phyloP scores from a whole-genome alignment of 2,329 filamentous ascomycete genomes.

The Epichloe uncinata region DNA sequence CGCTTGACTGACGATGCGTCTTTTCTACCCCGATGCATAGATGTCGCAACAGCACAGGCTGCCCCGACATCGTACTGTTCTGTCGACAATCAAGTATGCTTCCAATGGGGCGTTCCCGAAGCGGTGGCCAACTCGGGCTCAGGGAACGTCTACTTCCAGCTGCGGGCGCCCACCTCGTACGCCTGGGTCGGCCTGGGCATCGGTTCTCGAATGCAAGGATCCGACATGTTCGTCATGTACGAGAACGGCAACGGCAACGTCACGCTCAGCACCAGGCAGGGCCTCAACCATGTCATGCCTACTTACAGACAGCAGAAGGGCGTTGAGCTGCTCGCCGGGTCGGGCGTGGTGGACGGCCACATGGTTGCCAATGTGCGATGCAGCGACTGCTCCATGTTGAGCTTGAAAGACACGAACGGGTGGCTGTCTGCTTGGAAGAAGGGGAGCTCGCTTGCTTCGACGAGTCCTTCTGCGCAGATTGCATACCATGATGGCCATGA shows the following conservation, averaged over 20 bases:
- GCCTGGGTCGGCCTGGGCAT: conserved; percentile 47
- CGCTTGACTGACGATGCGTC: not conserved
- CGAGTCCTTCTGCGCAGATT: conserved; percentile 26
- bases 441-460: conserved; percentile 32
- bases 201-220: conserved; percentile 38
- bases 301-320: conserved; percentile 27
- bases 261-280: conserved; percentile 44
- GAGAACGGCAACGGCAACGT: conserved; percentile 43
- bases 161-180: conserved; percentile 39
- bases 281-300: conserved; percentile 34
- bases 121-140: conserved; percentile 31
- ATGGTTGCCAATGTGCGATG: conserved; percentile 50
- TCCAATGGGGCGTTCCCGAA: conserved; percentile 40
- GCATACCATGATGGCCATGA: conserved; percentile 31
- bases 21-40: conserved; percentile 7
- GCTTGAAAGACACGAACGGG: conserved; percentile 24
- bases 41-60: conserved; percentile 11
- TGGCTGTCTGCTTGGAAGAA: conserved; percentile 45
- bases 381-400: conserved; percentile 35
- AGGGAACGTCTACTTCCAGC: conserved; percentile 48
- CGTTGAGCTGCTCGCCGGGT: conserved; percentile 43
- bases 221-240: conserved; percentile 53
- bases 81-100: conserved; percentile 31
- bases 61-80: conserved; percentile 27
- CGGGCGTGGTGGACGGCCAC: conserved; percentile 35